These are phyloP conservation scores for Diplotaxis tenuifolia DNA, from an alignment of 345 rosid genomes.

Conservation along the genomic window DNA sequence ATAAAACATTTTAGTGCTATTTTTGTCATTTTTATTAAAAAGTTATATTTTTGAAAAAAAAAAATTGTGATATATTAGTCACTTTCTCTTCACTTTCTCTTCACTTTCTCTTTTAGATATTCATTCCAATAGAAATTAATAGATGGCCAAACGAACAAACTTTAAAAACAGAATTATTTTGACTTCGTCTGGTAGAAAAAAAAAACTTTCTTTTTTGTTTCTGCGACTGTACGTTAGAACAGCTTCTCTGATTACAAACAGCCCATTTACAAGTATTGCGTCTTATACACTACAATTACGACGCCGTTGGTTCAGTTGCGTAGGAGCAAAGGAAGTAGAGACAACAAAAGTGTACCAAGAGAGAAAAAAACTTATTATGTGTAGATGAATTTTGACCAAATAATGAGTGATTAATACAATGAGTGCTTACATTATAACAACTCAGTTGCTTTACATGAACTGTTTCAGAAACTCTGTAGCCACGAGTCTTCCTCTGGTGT, in stretches of 20 bases:
- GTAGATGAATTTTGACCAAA: slow-evolving; percentile 12
- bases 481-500: slow-evolving; percentile 87
- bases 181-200: too few relatives aligned
- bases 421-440: slow-evolving; percentile 12
- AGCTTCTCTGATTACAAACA: slow-evolving; percentile 3
- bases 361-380: not conserved
- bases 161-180: too few relatives aligned
- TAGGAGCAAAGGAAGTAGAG: not conserved
- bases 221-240: not conserved
- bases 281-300: too few relatives aligned
- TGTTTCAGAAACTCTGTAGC: slow-evolving; percentile 94
- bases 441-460: slow-evolving; percentile 44
- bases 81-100: too few relatives aligned
- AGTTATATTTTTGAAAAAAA: too few relatives aligned
- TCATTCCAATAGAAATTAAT: too few relatives aligned
- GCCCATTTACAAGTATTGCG: not conserved
- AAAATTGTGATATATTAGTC: too few relatives aligned
- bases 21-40: too few relatives aligned
- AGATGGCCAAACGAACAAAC: too few relatives aligned
- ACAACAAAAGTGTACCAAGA: not conserved
- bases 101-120: too few relatives aligned
- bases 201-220: too few relatives aligned
- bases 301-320: not conserved
- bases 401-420: slow-evolving; percentile 21
- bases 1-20: too few relatives aligned